A percentile compares a stretch with the other conserved stretches of the same genome.
phyloP scores from a whole-genome alignment of 2,329 filamentous ascomycete genomes.

The Hirsutella minnesotensis region DNA sequence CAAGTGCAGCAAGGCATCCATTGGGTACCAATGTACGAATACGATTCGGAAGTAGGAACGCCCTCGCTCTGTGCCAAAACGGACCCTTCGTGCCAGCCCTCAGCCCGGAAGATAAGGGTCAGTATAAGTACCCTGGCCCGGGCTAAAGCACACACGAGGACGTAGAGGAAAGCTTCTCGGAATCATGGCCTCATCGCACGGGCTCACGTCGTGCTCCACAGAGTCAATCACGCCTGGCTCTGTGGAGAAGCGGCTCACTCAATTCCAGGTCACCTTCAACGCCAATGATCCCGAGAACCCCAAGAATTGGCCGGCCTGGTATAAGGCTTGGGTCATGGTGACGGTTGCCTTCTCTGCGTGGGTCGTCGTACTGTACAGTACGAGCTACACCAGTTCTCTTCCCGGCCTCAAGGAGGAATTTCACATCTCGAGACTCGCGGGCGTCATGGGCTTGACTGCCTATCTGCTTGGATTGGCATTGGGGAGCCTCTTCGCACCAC shows the following conservation, averaged over 20 bases:
- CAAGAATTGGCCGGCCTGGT: conserved; percentile 51
- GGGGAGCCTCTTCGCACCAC: conserved; percentile 62
- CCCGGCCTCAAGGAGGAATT: conserved; percentile 60
- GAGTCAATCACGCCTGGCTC: no score
- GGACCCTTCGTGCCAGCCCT: no score
- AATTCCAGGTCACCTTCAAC: conserved; percentile 64
- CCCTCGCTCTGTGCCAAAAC: no score
- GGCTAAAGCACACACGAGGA: no score
- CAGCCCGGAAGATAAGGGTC: no score
- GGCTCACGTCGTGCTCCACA: no score
- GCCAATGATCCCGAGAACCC: conserved; percentile 53
- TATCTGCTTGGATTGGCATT: conserved; percentile 65
- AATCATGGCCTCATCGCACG: no score
- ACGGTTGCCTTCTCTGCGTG: conserved; percentile 34
- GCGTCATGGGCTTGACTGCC: conserved; percentile 65
- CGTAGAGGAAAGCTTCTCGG: no score
- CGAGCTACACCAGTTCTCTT: conserved; percentile 64
- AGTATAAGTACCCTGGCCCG: no score
- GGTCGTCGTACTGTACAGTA: conserved; percentile 58
- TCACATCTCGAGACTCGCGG: conserved; percentile 41
- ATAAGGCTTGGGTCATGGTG: conserved; percentile 30
- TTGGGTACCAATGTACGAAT: no score
- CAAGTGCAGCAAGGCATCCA: no score
- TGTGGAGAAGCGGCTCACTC: conserved; percentile 16
- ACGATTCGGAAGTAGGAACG: no score